Conservation (phyloP, 768 basidiomycete genomes). For the Sistotremastrum niveocremeum region DNA sequence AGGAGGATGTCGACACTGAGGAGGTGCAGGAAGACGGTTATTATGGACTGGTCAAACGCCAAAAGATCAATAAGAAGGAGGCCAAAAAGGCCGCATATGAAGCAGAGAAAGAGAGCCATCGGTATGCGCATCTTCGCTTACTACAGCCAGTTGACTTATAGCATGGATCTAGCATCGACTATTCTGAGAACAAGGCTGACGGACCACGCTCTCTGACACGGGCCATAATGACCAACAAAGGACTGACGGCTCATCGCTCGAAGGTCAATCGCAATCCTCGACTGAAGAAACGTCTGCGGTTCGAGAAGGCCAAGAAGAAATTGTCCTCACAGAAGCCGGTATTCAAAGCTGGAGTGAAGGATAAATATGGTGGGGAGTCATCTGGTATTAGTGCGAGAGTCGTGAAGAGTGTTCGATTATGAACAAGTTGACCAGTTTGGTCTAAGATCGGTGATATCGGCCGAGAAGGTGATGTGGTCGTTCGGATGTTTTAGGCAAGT, state of each 20-base stretch:
- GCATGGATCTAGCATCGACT: slow-evolving; percentile 15
- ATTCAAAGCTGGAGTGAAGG: slow-evolving; percentile 78
- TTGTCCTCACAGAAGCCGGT: slow-evolving; percentile 79
- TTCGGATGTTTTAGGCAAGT: no score
- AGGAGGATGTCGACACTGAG: slow-evolving; percentile 17
- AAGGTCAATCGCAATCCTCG: slow-evolving; percentile 92
- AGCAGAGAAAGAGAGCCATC: slow-evolving; percentile 35
- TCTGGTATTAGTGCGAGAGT: slow-evolving; percentile 79
- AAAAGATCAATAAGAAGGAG: slow-evolving; percentile 56
- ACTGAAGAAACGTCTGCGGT: slow-evolving; percentile 90
- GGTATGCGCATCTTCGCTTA: slow-evolving; percentile 28
- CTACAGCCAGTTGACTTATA: slow-evolving; percentile 4
- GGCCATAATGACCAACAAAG: slow-evolving; percentile 87
- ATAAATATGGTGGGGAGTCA: slow-evolving; percentile 79
- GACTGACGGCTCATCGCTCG: slow-evolving; percentile 79
- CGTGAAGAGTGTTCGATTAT: slow-evolving; percentile 71
- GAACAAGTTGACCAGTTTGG: slow-evolving; percentile 5
- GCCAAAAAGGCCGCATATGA: slow-evolving; percentile 79
- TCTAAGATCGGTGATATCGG: no score
- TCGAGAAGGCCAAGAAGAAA: slow-evolving; percentile 92
- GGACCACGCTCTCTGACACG: slow-evolving; percentile 86
- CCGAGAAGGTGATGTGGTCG: no score
- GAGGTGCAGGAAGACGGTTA: slow-evolving; percentile 56
- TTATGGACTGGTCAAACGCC: slow-evolving; percentile 78
- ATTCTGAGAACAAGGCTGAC: slow-evolving; percentile 26